Evolutionary conservation across 176 grass and related monocot genomes (phyloP).

Genomic region (Zoysia japonica): DNA sequence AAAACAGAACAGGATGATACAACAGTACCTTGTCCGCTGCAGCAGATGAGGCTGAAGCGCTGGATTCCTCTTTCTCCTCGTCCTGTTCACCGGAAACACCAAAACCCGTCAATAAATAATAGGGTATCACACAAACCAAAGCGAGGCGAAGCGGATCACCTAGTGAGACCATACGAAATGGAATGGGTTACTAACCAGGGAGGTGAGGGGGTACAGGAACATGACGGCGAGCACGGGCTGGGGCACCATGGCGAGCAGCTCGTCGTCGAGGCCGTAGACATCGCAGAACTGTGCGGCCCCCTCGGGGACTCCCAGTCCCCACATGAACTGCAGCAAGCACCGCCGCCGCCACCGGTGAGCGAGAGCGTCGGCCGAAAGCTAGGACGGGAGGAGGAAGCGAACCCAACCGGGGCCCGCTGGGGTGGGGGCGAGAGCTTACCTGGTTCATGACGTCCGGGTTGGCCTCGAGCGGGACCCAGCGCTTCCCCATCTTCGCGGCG

Average conservation of each 20-base stretch:
- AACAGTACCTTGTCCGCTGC: constrained; percentile 32
- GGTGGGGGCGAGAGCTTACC: constrained; percentile 30
- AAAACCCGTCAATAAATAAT: not conserved
- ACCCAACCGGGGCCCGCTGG: constrained; percentile 18
- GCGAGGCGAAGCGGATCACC: not conserved
- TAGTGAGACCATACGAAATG: not conserved
- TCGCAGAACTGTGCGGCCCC: constrained; percentile 73
- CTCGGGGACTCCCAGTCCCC: constrained; percentile 69
- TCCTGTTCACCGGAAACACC: constrained; percentile 27
- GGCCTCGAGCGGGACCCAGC: constrained; percentile 89
- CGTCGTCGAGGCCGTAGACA: constrained; percentile 85
- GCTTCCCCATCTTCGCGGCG: constrained; percentile 57
- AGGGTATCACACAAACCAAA: not conserved
- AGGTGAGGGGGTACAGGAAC: constrained; percentile 70
- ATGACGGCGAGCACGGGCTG: constrained; percentile 78
- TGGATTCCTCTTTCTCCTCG: constrained; percentile 37
- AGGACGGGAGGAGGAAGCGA: not conserved
- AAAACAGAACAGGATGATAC: not conserved
- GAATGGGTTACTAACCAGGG: not conserved
- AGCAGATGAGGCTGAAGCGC: not conserved
- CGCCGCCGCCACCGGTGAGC: not conserved
- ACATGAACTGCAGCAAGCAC: constrained; percentile 59
- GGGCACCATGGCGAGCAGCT: constrained; percentile 81
- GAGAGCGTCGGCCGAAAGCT: not conserved
- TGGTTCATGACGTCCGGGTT: constrained; percentile 96